Evolutionary conservation across 202 grass and related monocot species (phyloP).

Genomic region (Musa balbisiana): DNA sequence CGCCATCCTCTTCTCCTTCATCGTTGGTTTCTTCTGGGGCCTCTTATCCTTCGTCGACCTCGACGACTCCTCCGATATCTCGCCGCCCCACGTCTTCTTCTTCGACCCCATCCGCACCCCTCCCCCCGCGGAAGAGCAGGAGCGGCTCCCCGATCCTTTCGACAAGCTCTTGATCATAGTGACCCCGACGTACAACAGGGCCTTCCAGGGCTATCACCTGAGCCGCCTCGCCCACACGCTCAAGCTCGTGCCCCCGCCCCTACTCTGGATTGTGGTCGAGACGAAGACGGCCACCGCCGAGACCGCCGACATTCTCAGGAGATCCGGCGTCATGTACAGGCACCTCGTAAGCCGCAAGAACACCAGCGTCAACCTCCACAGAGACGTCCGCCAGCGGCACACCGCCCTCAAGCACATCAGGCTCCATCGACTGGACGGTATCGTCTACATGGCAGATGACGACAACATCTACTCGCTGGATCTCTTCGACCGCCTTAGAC

Average conservation of each 20-base stretch:
- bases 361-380: neutral
- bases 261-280: neutral
- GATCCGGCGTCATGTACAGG: conserved; percentile 47
- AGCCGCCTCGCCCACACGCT: conserved; percentile 54
- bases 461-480: conserved; percentile 46
- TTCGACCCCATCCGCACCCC: neutral
- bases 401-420: conserved; percentile 45
- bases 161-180: conserved; percentile 38
- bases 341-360: conserved; percentile 13
- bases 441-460: conserved; percentile 52
- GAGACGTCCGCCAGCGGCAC: conserved; percentile 30
- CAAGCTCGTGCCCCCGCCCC: conserved; percentile 37
- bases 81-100: neutral
- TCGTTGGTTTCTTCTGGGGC: conserved; percentile 30
- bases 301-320: conserved; percentile 31
- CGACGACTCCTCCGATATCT: conserved; percentile 30
- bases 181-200: conserved; percentile 41
- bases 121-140: neutral
- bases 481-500: conserved; percentile 37
- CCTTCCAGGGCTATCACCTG: conserved; percentile 51
- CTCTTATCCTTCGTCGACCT: conserved; percentile 40
- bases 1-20: conserved; percentile 36
- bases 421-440: conserved; percentile 38
- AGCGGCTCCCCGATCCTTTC: neutral
- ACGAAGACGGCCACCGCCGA: conserved; percentile 34